Evolutionary conservation across 2,329 filamentous ascomycete species (phyloP).

Genomic region (Pseudocercospora pini-densiflorae): DNA sequence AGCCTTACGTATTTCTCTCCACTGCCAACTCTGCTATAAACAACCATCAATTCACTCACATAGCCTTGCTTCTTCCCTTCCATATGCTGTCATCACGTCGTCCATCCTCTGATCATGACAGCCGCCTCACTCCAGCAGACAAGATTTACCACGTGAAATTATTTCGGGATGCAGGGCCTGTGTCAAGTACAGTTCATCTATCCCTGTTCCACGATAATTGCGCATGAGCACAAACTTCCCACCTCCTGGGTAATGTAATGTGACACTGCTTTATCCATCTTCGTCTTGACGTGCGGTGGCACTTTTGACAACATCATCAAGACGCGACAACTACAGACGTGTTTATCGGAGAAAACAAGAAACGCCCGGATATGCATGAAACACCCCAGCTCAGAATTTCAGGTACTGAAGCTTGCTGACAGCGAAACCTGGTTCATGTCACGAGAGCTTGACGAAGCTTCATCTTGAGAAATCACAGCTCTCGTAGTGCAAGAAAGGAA

Average conservation of each 20-base stretch:
- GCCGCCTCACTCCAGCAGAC: neutral
- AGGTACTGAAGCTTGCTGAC: neutral
- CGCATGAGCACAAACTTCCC: neutral
- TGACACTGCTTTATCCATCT: neutral
- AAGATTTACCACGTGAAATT: neutral
- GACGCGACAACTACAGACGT: neutral
- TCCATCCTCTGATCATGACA: neutral
- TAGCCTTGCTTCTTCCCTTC: neutral
- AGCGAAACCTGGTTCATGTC: neutral
- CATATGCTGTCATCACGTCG: neutral
- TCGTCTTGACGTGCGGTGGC: too few relatives aligned
- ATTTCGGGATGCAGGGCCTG: neutral
- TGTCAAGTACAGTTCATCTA: neutral
- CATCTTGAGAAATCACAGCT: neutral
- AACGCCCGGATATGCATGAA: neutral
- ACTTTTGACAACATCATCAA: neutral
- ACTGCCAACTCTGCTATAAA: neutral
- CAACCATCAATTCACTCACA: neutral
- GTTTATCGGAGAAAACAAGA: neutral
- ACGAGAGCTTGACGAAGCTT: neutral
- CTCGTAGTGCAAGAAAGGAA: neutral
- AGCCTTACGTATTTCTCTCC: neutral
- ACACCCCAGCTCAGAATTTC: neutral
- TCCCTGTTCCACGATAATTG: slow-evolving; percentile 2
- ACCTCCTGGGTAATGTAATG: neutral